A percentile compares a stretch with the other conserved stretches of the same genome.
Evolutionary conservation across 805 yeast genomes (phyloP).

Genomic region (Yarrowia yakushimensis): DNA sequence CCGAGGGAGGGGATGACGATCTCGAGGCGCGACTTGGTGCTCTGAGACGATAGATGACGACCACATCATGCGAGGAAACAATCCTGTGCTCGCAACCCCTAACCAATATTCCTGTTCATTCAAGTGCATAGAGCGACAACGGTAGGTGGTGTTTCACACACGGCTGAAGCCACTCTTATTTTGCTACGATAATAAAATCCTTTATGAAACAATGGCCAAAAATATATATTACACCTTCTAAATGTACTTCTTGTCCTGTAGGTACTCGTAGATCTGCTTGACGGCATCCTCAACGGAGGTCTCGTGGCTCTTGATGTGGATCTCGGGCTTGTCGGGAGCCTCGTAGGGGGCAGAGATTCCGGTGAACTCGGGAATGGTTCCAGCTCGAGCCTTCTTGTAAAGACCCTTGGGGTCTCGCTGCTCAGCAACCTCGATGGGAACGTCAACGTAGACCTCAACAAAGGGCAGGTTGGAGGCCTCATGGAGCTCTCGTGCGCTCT

Average conservation of each 20-base stretch:
- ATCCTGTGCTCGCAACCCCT: not conserved
- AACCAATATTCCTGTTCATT: not conserved
- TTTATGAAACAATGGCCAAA: too few species aligned
- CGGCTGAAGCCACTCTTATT: not conserved
- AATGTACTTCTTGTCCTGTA: constrained; percentile 26
- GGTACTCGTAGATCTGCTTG: constrained; percentile 60
- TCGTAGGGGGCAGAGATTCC: constrained; percentile 96
- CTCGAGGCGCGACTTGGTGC: constrained; percentile 85
- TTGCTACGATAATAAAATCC: too few species aligned
- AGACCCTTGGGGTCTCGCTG: constrained; percentile 96
- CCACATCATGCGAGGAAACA: not conserved
- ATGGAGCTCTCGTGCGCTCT: constrained; percentile 80
- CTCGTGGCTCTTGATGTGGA: constrained; percentile 71
- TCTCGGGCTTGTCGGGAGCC: constrained; percentile 81
- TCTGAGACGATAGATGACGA: constrained; percentile 54
- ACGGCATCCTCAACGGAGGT: constrained; percentile 79
- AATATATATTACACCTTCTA: not conserved
- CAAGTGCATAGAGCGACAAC: too few species aligned
- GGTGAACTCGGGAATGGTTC: constrained; percentile 88
- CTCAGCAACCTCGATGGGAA: constrained; percentile 92
- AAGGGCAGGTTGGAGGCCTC: constrained; percentile 71
- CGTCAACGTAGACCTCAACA: constrained; percentile 88
- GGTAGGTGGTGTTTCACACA: too few species aligned
- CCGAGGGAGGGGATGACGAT: constrained; percentile 70
- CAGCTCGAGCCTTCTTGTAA: constrained; percentile 95